Evolutionary conservation across 1,284 basidiomycete species (phyloP).

Genomic region (Heterobasidion annosum): DNA sequence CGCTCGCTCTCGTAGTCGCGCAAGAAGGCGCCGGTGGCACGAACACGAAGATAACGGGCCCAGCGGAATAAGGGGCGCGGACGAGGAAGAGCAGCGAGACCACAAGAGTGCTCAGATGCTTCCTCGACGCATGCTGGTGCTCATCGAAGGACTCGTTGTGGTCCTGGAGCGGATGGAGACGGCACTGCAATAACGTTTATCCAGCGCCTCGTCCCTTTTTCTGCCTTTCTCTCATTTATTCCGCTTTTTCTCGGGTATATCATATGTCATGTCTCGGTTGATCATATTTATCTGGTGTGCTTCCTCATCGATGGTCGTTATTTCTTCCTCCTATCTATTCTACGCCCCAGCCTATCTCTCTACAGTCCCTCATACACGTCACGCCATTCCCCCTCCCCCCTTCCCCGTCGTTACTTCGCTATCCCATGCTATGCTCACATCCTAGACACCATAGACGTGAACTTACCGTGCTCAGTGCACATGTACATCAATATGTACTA

Average conservation of each 20-base stretch:
- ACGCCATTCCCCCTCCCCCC: no score
- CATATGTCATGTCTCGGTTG: no score
- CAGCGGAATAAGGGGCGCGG: conserved; percentile 7
- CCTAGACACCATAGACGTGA: no score
- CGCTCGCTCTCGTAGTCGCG: conserved; percentile 10
- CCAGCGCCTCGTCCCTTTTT: not conserved
- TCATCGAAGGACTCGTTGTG: conserved; percentile 51
- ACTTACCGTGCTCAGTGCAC: no score
- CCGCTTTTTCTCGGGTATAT: not conserved
- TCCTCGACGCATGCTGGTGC: conserved; percentile 42
- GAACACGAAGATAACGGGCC: conserved; percentile 10
- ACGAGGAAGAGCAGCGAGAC: conserved; percentile 10
- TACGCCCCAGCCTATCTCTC: no score
- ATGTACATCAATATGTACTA: no score
- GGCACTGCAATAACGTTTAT: conserved; percentile 28
- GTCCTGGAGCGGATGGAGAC: conserved; percentile 59
- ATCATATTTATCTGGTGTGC: no score
- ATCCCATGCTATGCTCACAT: no score
- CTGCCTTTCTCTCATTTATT: not conserved
- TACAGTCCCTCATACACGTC: no score
- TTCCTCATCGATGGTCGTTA: no score
- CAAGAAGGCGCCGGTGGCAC: conserved; percentile 7
- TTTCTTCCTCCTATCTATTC: no score
- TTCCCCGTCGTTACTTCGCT: no score
- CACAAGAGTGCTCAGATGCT: conserved; percentile 28